phyloP scores from a whole-genome alignment of 2,329 filamentous ascomycete species.

The Coniochaeta pulveracea region DNA sequence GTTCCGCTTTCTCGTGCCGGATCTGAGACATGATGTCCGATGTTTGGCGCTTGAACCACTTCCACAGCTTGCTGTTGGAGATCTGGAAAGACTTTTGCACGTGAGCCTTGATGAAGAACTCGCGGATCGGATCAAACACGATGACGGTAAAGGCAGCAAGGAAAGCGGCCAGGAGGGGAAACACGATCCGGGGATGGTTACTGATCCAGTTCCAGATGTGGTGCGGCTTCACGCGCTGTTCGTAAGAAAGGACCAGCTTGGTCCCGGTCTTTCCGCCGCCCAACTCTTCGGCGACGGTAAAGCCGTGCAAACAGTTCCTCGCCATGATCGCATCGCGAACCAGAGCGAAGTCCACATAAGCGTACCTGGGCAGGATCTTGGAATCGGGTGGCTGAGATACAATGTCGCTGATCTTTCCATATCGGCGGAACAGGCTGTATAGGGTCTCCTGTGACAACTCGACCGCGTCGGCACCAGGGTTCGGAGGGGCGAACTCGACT shows the following conservation, averaged over 20 bases:
- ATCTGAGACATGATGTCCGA: slow-evolving; percentile 51
- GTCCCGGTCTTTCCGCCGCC: slow-evolving; percentile 71
- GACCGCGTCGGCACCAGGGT: slow-evolving; percentile 57
- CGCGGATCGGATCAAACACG: slow-evolving; percentile 88
- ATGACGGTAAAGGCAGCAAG: slow-evolving; percentile 74
- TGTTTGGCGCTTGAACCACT: slow-evolving; percentile 70
- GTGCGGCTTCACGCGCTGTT: slow-evolving; percentile 63
- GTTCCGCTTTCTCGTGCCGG: slow-evolving; percentile 42
- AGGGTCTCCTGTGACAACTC: slow-evolving; percentile 80
- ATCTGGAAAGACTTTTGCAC: slow-evolving; percentile 69
- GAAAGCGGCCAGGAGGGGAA: slow-evolving; percentile 71
- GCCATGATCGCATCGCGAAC: slow-evolving; percentile 75
- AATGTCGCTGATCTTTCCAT: slow-evolving; percentile 86
- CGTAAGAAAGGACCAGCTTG: slow-evolving; percentile 70
- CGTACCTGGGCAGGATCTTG: slow-evolving; percentile 71
- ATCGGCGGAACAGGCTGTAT: slow-evolving; percentile 78
- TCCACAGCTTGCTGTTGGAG: slow-evolving; percentile 60
- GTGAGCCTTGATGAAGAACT: slow-evolving; percentile 83
- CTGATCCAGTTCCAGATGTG: slow-evolving; percentile 82
- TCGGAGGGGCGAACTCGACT: slow-evolving; percentile 72
- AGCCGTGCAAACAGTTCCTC: slow-evolving; percentile 85
- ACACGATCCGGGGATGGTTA: slow-evolving; percentile 76
- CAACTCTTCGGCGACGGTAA: slow-evolving; percentile 53
- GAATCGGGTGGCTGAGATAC: slow-evolving; percentile 72
- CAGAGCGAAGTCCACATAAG: slow-evolving; percentile 64